phyloP scores from a whole-genome alignment of 805 yeast species.

The Phaffomyces opuntiae region DNA sequence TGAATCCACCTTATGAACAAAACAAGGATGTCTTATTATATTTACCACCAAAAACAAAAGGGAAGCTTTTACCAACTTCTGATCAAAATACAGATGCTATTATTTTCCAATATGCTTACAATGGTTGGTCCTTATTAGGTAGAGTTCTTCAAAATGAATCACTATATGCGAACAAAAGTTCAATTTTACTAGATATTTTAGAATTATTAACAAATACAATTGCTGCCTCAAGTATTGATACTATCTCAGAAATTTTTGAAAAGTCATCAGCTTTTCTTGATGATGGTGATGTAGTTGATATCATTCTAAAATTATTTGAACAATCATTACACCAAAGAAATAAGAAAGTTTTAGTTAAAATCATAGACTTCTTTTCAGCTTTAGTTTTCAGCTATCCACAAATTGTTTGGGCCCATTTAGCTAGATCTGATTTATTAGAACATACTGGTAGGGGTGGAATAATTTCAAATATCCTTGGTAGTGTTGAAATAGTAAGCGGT shows the following conservation, averaged over 20 bases:
- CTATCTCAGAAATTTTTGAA: constrained; percentile 33
- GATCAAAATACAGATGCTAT: constrained; percentile 36
- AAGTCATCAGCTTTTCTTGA: constrained; percentile 37
- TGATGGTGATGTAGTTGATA: constrained; percentile 53
- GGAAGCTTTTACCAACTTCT: constrained; percentile 55
- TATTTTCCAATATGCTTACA: constrained; percentile 64
- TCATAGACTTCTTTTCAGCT: constrained; percentile 43
- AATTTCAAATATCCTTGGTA: constrained; percentile 54
- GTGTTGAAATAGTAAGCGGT: constrained; percentile 66
- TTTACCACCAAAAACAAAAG: constrained; percentile 55
- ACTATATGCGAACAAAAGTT: constrained; percentile 29
- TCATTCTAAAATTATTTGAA: constrained; percentile 61
- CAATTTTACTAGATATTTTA: constrained; percentile 40
- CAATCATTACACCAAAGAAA: constrained; percentile 54
- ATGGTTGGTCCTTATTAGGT: constrained; percentile 86
- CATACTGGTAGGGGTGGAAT: constrained; percentile 59
- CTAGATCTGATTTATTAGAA: constrained; percentile 59
- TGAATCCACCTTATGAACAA: constrained; percentile 52
- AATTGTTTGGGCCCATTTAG: constrained; percentile 74
- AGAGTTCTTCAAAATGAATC: constrained; percentile 60
- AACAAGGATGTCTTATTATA: constrained; percentile 36
- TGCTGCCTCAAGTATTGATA: constrained; percentile 29
- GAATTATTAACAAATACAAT: constrained; percentile 44
- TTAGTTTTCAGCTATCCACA: constrained; percentile 45
- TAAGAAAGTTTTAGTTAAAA: constrained; percentile 35